These are phyloP conservation scores for Chrysanthemum makinoi DNA, from an alignment of 129 eudicot species.

Conservation along the genomic window DNA sequence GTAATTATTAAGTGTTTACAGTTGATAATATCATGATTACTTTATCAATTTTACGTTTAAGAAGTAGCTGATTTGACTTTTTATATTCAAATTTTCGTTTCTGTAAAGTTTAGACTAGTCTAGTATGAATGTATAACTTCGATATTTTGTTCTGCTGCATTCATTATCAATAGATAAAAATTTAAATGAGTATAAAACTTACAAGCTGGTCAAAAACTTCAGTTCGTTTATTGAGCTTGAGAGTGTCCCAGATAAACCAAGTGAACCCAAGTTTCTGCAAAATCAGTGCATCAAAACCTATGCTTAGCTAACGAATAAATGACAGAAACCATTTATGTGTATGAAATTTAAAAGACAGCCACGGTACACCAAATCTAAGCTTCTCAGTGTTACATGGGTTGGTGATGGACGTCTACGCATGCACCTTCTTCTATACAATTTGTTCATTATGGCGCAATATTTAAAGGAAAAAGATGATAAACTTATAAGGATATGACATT, in stretches of 20 bases:
- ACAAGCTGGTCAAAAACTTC: constrained; percentile 69
- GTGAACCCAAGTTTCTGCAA: constrained; percentile 74
- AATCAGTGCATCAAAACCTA: constrained; percentile 1
- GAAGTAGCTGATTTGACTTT: not conserved
- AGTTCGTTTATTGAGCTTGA: constrained; percentile 59
- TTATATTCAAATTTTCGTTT: constrained; percentile 4
- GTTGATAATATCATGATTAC: not conserved
- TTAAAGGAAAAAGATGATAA: not conserved
- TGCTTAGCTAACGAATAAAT: not conserved
- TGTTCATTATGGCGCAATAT: not conserved
- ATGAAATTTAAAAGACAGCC: too few relatives aligned
- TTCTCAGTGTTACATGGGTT: not conserved
- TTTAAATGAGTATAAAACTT: constrained; percentile 32
- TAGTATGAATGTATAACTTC: not conserved
- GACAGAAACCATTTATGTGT: not conserved
- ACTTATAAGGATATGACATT: constrained; percentile 73
- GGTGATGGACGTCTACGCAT: not conserved
- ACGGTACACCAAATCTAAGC: not conserved
- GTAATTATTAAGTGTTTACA: not conserved
- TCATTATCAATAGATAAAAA: not conserved
- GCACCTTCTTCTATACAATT: not conserved
- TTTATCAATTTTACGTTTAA: not conserved
- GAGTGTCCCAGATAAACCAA: constrained; percentile 80
- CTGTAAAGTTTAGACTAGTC: not conserved
- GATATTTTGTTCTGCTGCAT: not conserved